Percentiles rank a stretch among this genome's conserved stretches.
These are phyloP conservation scores for Trichoderma sp. DNA, from an alignment of 2,329 filamentous ascomycete species.

Conservation along the genomic window DNA sequence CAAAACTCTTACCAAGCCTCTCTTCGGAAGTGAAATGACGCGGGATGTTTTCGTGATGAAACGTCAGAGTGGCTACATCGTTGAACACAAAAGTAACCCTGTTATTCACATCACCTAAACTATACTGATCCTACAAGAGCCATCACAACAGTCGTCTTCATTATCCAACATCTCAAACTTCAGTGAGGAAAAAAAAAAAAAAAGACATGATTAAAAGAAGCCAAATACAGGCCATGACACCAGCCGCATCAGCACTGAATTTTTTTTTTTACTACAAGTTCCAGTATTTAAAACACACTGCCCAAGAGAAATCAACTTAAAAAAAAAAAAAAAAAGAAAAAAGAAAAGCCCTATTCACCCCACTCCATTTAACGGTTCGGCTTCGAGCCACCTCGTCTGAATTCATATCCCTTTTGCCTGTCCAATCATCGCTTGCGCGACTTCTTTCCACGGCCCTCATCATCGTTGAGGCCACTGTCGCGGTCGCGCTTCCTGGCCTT, in stretches of 20 bases:
- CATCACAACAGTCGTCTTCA: background rate
- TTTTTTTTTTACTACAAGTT: slow-evolving; percentile 15
- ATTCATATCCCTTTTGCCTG: background rate
- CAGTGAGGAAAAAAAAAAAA: background rate
- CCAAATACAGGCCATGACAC: background rate
- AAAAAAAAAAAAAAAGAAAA: background rate
- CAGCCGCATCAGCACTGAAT: background rate
- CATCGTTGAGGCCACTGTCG: slow-evolving; percentile 44
- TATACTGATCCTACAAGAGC: background rate
- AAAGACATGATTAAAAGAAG: background rate
- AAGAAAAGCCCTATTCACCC: background rate
- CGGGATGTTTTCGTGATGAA: too few relatives aligned
- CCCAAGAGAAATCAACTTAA: background rate
- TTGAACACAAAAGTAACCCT: background rate
- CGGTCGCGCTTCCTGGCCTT: slow-evolving; percentile 85
- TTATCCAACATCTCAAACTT: background rate
- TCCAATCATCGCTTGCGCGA: slow-evolving; percentile 36
- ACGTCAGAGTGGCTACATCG: background rate
- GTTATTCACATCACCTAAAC: background rate
- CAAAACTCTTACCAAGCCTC: background rate
- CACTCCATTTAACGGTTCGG: background rate
- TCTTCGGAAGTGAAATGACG: too few relatives aligned
- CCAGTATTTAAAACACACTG: slow-evolving; percentile 1
- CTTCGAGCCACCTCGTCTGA: slow-evolving; percentile 1
- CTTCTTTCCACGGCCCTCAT: slow-evolving; percentile 66